Percentiles rank a stretch among this genome's conserved stretches.
Conservation (phyloP, 257 asterid genomes). For the Jaltomata sinuosa region DNA sequence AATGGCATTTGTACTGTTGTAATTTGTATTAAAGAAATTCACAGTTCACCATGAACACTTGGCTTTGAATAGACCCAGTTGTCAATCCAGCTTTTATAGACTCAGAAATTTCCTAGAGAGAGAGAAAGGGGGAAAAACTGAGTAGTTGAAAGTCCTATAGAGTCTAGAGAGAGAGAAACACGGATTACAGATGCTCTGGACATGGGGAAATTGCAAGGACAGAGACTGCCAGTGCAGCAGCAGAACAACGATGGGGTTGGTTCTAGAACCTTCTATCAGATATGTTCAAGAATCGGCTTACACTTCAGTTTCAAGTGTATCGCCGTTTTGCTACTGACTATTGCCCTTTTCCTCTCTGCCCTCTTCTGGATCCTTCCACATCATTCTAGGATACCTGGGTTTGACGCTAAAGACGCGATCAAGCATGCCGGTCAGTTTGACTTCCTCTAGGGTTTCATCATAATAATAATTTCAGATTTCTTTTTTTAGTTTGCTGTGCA, state of each 20-base stretch:
- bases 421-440: slow-evolving; percentile 40
- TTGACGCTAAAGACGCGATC: slow-evolving; percentile 50
- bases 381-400: slow-evolving; percentile 24
- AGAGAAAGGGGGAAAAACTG: slow-evolving; percentile 3
- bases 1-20: neutral
- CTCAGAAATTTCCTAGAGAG: slow-evolving; percentile 6
- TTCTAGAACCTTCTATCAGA: slow-evolving; percentile 39
- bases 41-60: slow-evolving; percentile 11
- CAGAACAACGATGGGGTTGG: slow-evolving; percentile 7
- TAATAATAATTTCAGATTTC: neutral
- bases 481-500: neutral
- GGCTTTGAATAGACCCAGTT: slow-evolving; percentile 27
- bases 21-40: neutral
- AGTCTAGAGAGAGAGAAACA: neutral
- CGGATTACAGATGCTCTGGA: slow-evolving; percentile 59
- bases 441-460: neutral
- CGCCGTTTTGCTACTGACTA: slow-evolving; percentile 36
- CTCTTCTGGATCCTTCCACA: slow-evolving; percentile 46
- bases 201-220: slow-evolving; percentile 64
- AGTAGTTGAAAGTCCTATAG: neutral
- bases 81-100: slow-evolving; percentile 23
- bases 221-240: slow-evolving; percentile 51
- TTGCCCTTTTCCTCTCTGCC: slow-evolving; percentile 47
- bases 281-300: slow-evolving; percentile 26
- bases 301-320: slow-evolving; percentile 44